Base-by-base conservation (phyloP, 2,329 filamentous ascomycete species). In the Ascochyta clinopodiicola region DNA sequence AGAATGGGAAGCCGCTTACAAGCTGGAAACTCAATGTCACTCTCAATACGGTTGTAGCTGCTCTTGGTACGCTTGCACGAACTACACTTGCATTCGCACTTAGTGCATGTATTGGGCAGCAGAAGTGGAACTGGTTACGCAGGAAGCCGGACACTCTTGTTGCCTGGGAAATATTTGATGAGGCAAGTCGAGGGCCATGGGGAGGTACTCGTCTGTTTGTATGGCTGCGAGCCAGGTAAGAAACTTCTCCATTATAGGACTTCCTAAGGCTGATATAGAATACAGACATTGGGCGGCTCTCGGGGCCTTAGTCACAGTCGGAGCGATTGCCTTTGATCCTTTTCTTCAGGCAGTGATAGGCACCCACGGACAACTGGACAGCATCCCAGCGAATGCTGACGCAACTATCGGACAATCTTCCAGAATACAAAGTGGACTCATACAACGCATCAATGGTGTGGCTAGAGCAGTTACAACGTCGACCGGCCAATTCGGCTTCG, bases 181-280 rank as follows among this genome's bases (percentile, higher is more conserved):
- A 59, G 49, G 60, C 59, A 10, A 56, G 45, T n/a, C 51, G 55
- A n/a, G 55, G 61, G 0, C 57, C 59, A 8, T 59, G 48, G 57
- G 61, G 57, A 19, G 50, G 45, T 3, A 43, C 44, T 4, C 44
- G 50, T 6, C 39, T 64, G 0, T 54, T 64, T 6, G 4, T 62
- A 2, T 57, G 60, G 55, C 35, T 62, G 2, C 31, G 46, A 1
- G 37, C 54, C 7, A 42, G 55, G 59, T 57, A 22, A 32, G 27
- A 6, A 10, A 8, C 12, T 8, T 12, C 38, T 37, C 15, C 6
- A 27, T 1, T 17, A 36, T 15, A 9, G 24, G 21, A n/a, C 17
- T 22, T 21, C 31, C 0, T 51, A 5, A 17, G 7, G n/a, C 22
- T 29, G 13, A 40, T 10, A 22, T 4, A 25, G 3, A 17, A 8